Base-by-base conservation (phyloP, 495 filamentous ascomycete genomes). In the Aspergillus indologenus region DNA sequence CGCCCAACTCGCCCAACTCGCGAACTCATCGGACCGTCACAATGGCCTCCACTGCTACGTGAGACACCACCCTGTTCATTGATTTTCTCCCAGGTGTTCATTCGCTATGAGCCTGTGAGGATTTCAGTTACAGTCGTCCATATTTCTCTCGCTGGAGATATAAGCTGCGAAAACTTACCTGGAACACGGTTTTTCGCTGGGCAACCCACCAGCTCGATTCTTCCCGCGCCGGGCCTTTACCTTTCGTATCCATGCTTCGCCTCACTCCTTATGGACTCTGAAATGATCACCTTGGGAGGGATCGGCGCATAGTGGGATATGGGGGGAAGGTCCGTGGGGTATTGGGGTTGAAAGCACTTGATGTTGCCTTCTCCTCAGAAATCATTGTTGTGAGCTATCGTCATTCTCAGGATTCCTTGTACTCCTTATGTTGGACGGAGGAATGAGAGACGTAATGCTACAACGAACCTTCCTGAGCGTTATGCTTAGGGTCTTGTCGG, bases 201-300 rank as follows among this genome's bases (percentile, higher is more conserved):
- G 82, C 76, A n/a, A n/a, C n/a, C n/a, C n/a, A 79, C 86, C 88
- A 91, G 90, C 88, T 92, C 88, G 89, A 91, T 90, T 71, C 72
- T 80, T 91, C 89, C 81, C 71, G 68, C 68, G 68, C 72, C 75
- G 77, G 7, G 12, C 9, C n/a, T n/a, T n/a, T n/a, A 23, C 48
- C 23, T 14, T 4, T 29, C 48, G 8, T 31, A n/a, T 23, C n/a
- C 9, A 14, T 69, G 65, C 74, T 58, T 58, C 34, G 12, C 34
- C 34, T 40, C n/a, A n/a, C n/a, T n/a, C n/a, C n/a, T n/a, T n/a
- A n/a, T 40, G 34, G 34, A 40, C 34, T 40, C 34, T 6, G 34
- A 40, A 40, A 62, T 34, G 44, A 23, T 58, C 19, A 18, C 74
- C 75, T 75, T 73, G 78, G 69, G 61, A 69, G 72, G 3, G 26